phyloP scores from a whole-genome alignment of 2,329 filamentous ascomycete genomes.

The Ascochyta fabae region DNA sequence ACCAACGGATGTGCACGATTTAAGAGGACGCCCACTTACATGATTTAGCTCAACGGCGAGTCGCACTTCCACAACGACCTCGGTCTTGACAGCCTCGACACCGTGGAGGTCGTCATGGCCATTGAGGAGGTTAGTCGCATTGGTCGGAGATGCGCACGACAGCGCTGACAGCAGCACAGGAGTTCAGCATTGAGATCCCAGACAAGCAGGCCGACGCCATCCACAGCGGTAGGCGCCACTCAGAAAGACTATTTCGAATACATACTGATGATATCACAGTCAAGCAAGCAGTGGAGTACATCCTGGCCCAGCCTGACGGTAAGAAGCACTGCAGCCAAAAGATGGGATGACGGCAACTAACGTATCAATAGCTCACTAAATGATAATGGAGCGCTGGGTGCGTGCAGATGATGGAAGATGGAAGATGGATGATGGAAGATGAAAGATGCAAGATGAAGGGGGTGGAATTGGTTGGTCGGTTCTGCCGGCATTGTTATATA shows the following conservation, averaged over 20 bases:
- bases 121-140: conserved; percentile 83
- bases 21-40: conserved; percentile 28
- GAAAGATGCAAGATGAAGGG: conserved; percentile 24
- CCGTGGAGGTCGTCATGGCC: conserved; percentile 99
- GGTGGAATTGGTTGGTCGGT: conserved; percentile 41
- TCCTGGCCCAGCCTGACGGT: conserved; percentile 90
- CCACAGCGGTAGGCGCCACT: conserved; percentile 77
- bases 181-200: conserved; percentile 94
- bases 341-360: conserved; percentile 23
- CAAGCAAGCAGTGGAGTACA: conserved; percentile 94
- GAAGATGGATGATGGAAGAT: conserved; percentile 21
- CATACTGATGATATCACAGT: conserved; percentile 63
- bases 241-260: not conserved
- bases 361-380: conserved; percentile 42
- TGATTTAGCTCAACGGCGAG: conserved; percentile 73
- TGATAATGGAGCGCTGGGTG: conserved; percentile 22
- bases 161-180: conserved; percentile 53
- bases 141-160: conserved; percentile 1
- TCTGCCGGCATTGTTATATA: conserved; percentile 46
- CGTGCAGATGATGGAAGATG: conserved; percentile 12
- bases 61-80: conserved; percentile 98
- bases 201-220: conserved; percentile 96
- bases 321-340: conserved; percentile 52
- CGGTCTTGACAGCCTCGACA: conserved; percentile 95
- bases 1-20: not conserved